Evolutionary conservation across 164 flowering plant genomes (phyloP), one percentile per base, ranked within the genome.

Genomic region (Vitis riparia): DNA sequence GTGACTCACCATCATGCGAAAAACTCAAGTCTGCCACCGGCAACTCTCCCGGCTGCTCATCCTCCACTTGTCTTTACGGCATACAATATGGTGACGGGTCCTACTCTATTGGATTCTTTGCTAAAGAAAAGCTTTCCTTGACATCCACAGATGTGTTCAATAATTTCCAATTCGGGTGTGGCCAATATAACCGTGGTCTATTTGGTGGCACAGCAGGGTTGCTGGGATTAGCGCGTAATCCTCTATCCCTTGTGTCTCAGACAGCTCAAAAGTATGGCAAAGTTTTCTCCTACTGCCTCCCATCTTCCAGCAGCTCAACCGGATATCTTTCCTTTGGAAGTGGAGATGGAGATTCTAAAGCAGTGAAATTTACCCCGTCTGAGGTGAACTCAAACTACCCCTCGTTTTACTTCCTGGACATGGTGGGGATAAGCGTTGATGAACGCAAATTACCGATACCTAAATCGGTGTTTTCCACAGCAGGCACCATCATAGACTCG

Each of bases 231-330:
- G 89, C 85, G 16, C 84, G 83, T 1, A 73, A 82, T 59, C 4
- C 19, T 7, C 9, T 86, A 12, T 84, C 89, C 0, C 2, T 81
- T 8, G 81, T 85, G 8, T 72, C 80, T 1, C 88, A 86, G 57
- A 76, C 84, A 1, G 82, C 85, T 3, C 1, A 10, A 0, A 75
- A 82, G n/a, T 84, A 75, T 73, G 74, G 73, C 3, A 71, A 68
- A 2, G 12, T 72, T 68, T 90, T 88, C 82, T 88, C 92, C 16
- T 90, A 90, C 68, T 87, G 92, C 68, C 87, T 87, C 9, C 95
- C 95, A 0, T 75, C 89, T 3, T 48, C 71, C 9, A 16, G 82
- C 6, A 79, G 76, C 76, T 64, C 81, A 8, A 71, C 81, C 11
- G 91, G 92, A 8, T 63, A 70, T 65, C 78, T 88, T 48, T 74